A percentile compares a stretch with the other conserved stretches of the same genome.
Evolutionary conservation across 345 rosid species (phyloP).

Genomic region (Murraya paniculata): DNA sequence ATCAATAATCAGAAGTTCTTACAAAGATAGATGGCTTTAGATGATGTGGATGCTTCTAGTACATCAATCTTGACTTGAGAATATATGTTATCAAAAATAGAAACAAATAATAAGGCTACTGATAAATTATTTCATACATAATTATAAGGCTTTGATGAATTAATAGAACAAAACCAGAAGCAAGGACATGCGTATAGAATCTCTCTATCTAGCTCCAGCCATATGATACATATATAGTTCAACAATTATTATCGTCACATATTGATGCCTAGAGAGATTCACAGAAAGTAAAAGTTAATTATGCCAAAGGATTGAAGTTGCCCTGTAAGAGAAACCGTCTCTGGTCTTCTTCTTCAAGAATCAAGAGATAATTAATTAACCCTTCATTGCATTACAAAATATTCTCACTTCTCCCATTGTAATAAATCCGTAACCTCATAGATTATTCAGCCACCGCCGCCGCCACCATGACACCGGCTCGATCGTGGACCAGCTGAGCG

Average conservation of each 20-base stretch:
- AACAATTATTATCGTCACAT: neutral
- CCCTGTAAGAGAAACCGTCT: slow-evolving; percentile 25
- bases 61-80: too few relatives aligned
- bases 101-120: too few relatives aligned
- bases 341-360: neutral
- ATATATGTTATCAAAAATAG: too few relatives aligned
- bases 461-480: neutral
- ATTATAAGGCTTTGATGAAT: neutral
- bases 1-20: neutral
- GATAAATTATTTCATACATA: neutral
- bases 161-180: neutral
- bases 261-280: slow-evolving; percentile 5
- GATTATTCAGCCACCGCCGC: slow-evolving; percentile 13
- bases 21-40: neutral
- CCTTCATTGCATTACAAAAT: too few relatives aligned
- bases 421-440: neutral
- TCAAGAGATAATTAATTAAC: too few relatives aligned
- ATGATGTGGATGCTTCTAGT: too few relatives aligned
- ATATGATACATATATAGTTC: neutral
- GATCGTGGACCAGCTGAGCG: neutral
- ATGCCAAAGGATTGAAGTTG: slow-evolving; percentile 47
- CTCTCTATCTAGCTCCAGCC: neutral
- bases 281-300: neutral
- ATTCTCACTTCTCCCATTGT: neutral
- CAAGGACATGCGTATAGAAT: neutral